Conservation (phyloP, 257 asterid genomes). For the Penstemon barbatus region DNA sequence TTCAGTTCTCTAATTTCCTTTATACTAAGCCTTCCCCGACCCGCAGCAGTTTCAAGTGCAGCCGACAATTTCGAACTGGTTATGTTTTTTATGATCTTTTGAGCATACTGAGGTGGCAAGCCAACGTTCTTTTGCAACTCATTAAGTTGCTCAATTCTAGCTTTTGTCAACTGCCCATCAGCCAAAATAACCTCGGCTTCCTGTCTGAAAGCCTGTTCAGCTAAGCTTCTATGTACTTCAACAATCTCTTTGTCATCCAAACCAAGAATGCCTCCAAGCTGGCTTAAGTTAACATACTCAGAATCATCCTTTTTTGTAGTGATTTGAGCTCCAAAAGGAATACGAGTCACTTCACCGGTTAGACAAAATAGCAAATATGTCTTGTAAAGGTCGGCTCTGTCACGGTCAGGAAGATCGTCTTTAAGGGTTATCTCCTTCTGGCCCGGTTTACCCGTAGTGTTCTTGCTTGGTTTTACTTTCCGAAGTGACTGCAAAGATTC, state of each 20-base stretch:
- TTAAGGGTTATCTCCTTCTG: conserved; percentile 83
- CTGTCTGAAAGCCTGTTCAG: conserved; percentile 87
- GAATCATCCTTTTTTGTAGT: conserved; percentile 81
- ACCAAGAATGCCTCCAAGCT: conserved; percentile 85
- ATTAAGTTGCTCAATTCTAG: conserved; percentile 69
- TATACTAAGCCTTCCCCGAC: conserved; percentile 85
- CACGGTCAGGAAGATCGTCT: conserved; percentile 90
- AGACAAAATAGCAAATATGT: conserved; percentile 80
- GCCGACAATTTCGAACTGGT: conserved; percentile 77
- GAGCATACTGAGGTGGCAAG: conserved; percentile 78
- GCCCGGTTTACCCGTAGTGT: conserved; percentile 42
- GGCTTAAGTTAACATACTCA: conserved; percentile 67
- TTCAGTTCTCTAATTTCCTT: conserved; percentile 87
- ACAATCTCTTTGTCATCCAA: conserved; percentile 73
- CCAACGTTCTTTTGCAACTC: conserved; percentile 82
- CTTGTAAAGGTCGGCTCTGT: conserved; percentile 84
- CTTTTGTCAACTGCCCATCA: conserved; percentile 86
- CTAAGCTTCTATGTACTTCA: conserved; percentile 79
- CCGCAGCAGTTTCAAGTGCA: conserved; percentile 89
- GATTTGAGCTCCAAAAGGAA: conserved; percentile 79
- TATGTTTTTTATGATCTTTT: conserved; percentile 74
- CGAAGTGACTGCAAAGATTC: conserved; percentile 73
- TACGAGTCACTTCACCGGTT: conserved; percentile 79
- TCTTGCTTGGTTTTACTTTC: conserved; percentile 60
- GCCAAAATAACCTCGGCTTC: conserved; percentile 95